phyloP scores from a whole-genome alignment of 2,329 filamentous ascomycete genomes.

The Fusarium luffae region DNA sequence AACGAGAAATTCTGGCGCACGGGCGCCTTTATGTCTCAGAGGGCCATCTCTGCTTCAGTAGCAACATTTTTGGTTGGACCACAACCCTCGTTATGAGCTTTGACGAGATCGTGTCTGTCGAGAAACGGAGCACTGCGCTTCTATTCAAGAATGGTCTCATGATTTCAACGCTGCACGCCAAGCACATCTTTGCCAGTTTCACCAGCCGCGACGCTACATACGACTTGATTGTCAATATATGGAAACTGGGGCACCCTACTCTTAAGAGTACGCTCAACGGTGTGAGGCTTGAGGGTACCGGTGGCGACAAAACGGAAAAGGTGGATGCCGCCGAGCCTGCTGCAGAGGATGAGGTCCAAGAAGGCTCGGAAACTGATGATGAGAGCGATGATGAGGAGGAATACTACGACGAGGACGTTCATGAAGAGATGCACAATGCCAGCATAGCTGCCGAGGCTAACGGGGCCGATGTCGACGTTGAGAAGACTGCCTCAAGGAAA shows the following conservation, averaged over 20 bases:
- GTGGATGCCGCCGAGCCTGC: conserved; percentile 64
- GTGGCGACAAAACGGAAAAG: conserved; percentile 93
- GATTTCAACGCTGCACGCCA: conserved; percentile 93
- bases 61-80: conserved; percentile 98
- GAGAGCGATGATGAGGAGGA: conserved; percentile 72
- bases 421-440: conserved; percentile 82
- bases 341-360: conserved; percentile 56
- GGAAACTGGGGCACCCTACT: conserved; percentile 95
- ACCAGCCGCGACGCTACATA: conserved; percentile 95
- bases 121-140: conserved; percentile 95
- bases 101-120: conserved; percentile 95
- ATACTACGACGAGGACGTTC: conserved; percentile 75
- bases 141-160: conserved; percentile 98
- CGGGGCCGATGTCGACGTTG: conserved; percentile 62
- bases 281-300: conserved; percentile 80
- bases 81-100: conserved; percentile 98
- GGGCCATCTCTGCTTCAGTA: conserved; percentile 97
- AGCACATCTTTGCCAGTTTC: conserved; percentile 95
- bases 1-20: conserved; percentile 94
- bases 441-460: conserved; percentile 63
- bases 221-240: conserved; percentile 96
- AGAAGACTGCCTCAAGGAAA: conserved; percentile 76
- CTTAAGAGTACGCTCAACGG: conserved; percentile 92
- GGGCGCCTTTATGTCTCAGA: conserved; percentile 96
- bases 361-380: conserved; percentile 67